These are phyloP conservation scores for Umbelopsis sp. DNA, from an alignment of 192 early-diverging fungal genomes.

Conservation along the genomic window DNA sequence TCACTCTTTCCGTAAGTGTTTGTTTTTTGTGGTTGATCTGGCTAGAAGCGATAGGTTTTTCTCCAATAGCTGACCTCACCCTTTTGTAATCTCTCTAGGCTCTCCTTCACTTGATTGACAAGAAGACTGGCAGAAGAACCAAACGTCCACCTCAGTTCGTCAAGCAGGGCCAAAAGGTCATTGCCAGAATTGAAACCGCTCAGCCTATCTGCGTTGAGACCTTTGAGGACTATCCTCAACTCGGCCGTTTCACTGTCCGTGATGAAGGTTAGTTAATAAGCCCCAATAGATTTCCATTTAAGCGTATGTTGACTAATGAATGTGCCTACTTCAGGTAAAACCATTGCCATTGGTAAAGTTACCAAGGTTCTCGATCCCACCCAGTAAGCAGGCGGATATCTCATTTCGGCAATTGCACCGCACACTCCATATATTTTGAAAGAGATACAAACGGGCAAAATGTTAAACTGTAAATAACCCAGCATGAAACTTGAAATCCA, in stretches of 20 bases:
- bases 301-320: background rate
- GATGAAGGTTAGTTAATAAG: constrained; percentile 74
- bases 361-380: constrained; percentile 66
- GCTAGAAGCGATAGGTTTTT: background rate
- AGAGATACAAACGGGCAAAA: background rate
- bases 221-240: constrained; percentile 83
- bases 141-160: constrained; percentile 91
- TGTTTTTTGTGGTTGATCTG: constrained; percentile 19
- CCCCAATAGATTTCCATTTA: background rate
- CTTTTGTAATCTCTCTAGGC: constrained; percentile 32
- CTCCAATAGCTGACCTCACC: too few relatives aligned
- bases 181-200: constrained; percentile 80
- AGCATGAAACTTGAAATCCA: background rate
- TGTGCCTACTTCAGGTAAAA: constrained; percentile 54
- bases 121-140: constrained; percentile 87
- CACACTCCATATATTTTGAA: background rate
- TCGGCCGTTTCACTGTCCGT: constrained; percentile 98
- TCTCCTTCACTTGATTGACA: constrained; percentile 91
- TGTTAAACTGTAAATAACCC: constrained; percentile 9
- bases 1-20: constrained; percentile 63
- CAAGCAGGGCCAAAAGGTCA: constrained; percentile 88
- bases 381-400: constrained; percentile 2
- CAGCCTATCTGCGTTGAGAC: constrained; percentile 85
- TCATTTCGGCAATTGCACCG: background rate
- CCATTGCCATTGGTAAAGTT: constrained; percentile 96